Evolutionary conservation across 331 rosid genomes (phyloP), one percentile per base, ranked within the genome.

Genomic region (Dryas integrifolia): DNA sequence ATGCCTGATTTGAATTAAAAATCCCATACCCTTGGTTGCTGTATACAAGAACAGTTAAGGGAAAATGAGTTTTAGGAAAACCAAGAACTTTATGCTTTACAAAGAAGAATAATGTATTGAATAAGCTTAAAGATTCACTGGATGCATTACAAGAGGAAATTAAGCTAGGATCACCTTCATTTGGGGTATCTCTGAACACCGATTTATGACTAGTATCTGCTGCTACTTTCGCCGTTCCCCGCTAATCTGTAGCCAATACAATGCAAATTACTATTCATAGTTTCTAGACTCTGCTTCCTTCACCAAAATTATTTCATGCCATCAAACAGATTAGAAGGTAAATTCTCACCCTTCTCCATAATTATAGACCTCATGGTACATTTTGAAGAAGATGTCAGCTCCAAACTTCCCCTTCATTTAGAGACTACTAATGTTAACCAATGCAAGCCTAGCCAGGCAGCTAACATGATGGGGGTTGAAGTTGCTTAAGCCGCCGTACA

Each of bases 21-120:
- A 45, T 83, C 92, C 98, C 97, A 94, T 13, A 96, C 97, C 60
- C 83, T 86, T 69, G 98, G 98, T 80, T 88, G 92, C 98, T 94
- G 83, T 57, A 38, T 47, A 55, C 46, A 55, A 68, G 49, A 40
- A 18, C 49, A 41, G 26, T 40, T 21, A 0, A 24, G 58, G 67
- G 60, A 67, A 44, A 64, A 18, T 35, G 62, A 79, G 57, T 30
- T 45, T 3, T 35, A 67, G 62, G 39, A 76, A 16, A 40, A 21
- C 24, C 24, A 2, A n/a, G 38, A 62, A 18, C 7, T 13, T 57
- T 7, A 40, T 41, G 44, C 61, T 48, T 21, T 21, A 21, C 24
- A 21, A 49, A 61, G 59, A 11, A 59, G 35, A 6, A 51, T 63
- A 0, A 1, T 9, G 24, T 9, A 41, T 24, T 55, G 58, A 59